Base-by-base conservation (phyloP, 148 eudicot genomes). In the Fallopia convolvulus region DNA sequence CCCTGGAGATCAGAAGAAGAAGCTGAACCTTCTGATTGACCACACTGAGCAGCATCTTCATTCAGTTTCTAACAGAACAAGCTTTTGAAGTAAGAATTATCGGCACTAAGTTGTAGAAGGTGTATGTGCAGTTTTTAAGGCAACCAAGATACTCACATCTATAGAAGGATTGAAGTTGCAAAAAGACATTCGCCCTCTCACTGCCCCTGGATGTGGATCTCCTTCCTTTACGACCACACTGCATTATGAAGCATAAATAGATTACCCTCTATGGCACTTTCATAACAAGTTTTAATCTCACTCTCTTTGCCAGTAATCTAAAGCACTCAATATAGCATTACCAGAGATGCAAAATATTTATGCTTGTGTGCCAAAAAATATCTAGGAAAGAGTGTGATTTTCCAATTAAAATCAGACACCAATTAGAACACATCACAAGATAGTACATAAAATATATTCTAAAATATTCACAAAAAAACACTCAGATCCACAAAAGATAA, bases 151-250 rank as follows among this genome's bases (percentile, higher is more conserved):
- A 88, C 99, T 90, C 87, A 95, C 99, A 83, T 95, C 97, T 76
- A 95, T 84, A 74, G 86, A 75, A 77, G 99, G 98, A 85, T 93
- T 96, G 79, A 96, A 96, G 78, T 85, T 89, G 81, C 76, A 85
- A 83, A 96, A 93, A 40, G 99, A 96, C 94, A 96, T 93, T 63
- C 99, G 88, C 40, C 99, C 99, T 82, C 82, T 89, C 56, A 84
- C 70, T 30, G 86, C 83, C 72, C 90, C 94, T 20, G 98, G 94
- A 52, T 84, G 91, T 65, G 99, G 97, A 84, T 96, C 97, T 78
- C 99, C 98, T 90, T 96, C 99, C 86, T 84, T 72, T 63, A 96
- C 85, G 78, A 96, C 97, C 79, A 89, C 81, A 78, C 99, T 94
- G 90, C 85, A 84, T 18, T 17, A 36, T 15, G 20, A 42, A 15